Conservation (phyloP, 352 stramenopile genomes). For the Globisporangium yorkense region DNA sequence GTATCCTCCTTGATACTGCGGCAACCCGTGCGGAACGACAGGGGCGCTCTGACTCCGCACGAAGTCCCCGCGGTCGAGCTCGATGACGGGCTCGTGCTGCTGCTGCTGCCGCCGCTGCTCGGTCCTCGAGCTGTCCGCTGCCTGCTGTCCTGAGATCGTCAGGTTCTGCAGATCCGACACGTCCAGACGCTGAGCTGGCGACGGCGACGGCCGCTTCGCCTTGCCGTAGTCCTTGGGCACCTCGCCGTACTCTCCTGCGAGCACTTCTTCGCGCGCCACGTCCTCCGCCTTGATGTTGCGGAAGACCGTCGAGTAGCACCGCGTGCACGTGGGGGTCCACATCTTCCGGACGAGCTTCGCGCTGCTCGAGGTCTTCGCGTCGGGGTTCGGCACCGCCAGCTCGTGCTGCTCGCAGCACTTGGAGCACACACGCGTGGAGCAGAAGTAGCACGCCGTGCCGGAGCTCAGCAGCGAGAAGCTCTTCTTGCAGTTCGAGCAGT, state of each 20-base stretch:
- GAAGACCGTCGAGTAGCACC: background rate
- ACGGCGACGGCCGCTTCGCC: too few species aligned
- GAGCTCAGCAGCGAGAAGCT: conserved; percentile 2
- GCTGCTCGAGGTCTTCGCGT: background rate
- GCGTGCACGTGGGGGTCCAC: conserved; percentile 1
- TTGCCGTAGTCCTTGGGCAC: background rate
- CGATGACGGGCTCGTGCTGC: conserved; percentile 1
- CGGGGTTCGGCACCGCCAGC: conserved; percentile 1
- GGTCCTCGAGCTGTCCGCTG: background rate
- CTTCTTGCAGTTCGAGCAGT: conserved; percentile 7
- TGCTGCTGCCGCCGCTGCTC: background rate
- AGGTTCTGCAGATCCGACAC: background rate
- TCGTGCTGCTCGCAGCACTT: conserved; percentile 9
- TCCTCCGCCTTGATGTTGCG: background rate
- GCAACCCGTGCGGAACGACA: too few species aligned
- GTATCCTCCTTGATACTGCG: background rate
- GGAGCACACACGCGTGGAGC: conserved; percentile 5
- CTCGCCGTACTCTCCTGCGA: conserved; percentile 2
- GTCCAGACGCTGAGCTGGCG: background rate
- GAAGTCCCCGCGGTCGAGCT: conserved; percentile 8
- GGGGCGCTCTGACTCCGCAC: background rate
- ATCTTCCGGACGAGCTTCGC: background rate
- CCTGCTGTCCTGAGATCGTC: background rate
- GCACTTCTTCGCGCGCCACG: conserved; percentile 9
- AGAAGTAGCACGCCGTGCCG: conserved; percentile 4